A percentile compares a stretch with the other conserved stretches of the same genome.
phyloP scores from a whole-genome alignment of 2,329 filamentous ascomycete genomes.

The Diaporthe destruens region DNA sequence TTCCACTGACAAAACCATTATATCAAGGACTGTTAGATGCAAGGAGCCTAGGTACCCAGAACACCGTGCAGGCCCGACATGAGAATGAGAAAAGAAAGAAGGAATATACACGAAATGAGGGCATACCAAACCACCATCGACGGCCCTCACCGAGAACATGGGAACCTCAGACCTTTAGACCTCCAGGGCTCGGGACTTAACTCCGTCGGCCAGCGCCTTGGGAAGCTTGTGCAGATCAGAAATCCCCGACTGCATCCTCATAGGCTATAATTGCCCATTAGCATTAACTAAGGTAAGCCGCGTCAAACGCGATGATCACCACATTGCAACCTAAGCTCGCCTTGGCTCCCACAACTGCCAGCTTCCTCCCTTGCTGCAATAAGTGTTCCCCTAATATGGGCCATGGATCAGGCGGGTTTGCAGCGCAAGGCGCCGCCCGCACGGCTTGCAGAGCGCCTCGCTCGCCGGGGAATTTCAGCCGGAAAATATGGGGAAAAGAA shows the following conservation, averaged over 20 bases:
- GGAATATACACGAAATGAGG: neutral
- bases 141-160: neutral
- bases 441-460: neutral
- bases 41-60: neutral
- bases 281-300: constrained; percentile 17
- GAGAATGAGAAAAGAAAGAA: neutral
- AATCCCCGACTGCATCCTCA: neutral
- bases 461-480: neutral
- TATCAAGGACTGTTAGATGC: neutral
- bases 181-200: too few relatives aligned
- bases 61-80: neutral
- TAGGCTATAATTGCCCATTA: constrained; percentile 13
- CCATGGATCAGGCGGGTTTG: neutral
- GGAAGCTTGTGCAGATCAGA: constrained; percentile 17
- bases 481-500: neutral
- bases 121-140: rapidly evolving
- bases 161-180: constrained; percentile 14
- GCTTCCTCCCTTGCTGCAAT: neutral
- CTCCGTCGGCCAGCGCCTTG: neutral
- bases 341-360: neutral
- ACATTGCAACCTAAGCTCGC: neutral
- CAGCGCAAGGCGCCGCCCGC: neutral
- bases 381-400: neutral
- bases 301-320: constrained; percentile 6
- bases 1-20: constrained; percentile 27